Base-by-base conservation (phyloP, 1,284 basidiomycete species). In the Puccinia coronata region DNA sequence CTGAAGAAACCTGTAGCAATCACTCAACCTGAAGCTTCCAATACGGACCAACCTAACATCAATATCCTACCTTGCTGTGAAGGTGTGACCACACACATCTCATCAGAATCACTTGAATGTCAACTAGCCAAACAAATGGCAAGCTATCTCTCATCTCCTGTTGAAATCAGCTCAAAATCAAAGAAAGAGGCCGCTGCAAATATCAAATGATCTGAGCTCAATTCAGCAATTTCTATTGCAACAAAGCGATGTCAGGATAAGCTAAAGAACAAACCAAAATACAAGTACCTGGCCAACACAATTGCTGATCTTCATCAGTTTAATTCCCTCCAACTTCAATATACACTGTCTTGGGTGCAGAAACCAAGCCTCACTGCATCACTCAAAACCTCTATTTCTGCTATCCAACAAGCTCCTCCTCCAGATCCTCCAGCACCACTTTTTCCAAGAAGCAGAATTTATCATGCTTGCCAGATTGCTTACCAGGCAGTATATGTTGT, bases 401-500 rank as follows among this genome's bases (percentile, higher is more conserved):
- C 55, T 1, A 57, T 53, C 14, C 72, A 23, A 34, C 16, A 53
- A 20, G 18, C 39, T 55, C 51, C 49, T 9, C 49, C 43, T 16
- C 43, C 43, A 8, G 43, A 43, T 43, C 43, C 43, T 43, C 6
- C 43, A 6, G 16, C 6, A 16, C 43, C 49, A 51, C 49, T 20
- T 4, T 16, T 9, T 20, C 49, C 49, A 4, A 9, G 18, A 20
- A 67, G 61, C 12, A 63, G 76, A 0, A 65, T 78, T 34, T 55
- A 69, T n/a, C 61, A 41, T 28, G 28, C 61, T 18, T 12, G 36
- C 4, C 28, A 41, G 6, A 78, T 78, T 53, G 43, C 34, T 12
- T 28, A 34, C 28, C 76, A 78, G 57, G 76, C 76, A 36, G 8
- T 9, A 20, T 28, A 78, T 51, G 28, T 78, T n/a, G 18, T 78